Conservation (phyloP, 1,284 basidiomycete genomes). For the Pseudozyma tsukubaensis region DNA sequence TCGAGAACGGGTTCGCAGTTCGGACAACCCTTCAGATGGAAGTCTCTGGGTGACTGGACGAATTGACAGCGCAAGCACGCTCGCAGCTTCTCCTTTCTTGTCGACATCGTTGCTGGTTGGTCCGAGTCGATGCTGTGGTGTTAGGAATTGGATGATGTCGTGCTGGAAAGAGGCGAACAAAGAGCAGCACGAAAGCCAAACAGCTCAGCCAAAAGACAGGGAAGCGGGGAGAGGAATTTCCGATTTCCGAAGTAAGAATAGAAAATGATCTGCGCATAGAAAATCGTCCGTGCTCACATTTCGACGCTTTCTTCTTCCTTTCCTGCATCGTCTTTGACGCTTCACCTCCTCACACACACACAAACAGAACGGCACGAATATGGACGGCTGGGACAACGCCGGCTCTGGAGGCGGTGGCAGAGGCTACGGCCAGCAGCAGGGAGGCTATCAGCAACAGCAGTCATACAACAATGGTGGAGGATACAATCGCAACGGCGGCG, state of each 20-base stretch:
- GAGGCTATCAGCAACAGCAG: constrained; percentile 25
- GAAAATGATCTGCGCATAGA: neutral
- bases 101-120: constrained; percentile 33
- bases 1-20: constrained; percentile 96
- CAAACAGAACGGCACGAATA: neutral
- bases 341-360: neutral
- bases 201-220: neutral
- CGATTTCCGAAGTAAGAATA: constrained; percentile 16
- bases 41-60: constrained; percentile 85
- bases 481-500: neutral
- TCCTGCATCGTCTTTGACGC: neutral
- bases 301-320: neutral
- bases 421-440: neutral
- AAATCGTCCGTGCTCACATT: neutral
- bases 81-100: constrained; percentile 74
- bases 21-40: constrained; percentile 87
- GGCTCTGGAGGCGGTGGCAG: neutral
- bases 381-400: constrained; percentile 38
- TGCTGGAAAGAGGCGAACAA: neutral
- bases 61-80: constrained; percentile 93
- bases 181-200: neutral
- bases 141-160: neutral
- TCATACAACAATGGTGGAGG: constrained; percentile 13
- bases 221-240: neutral
- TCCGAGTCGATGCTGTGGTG: neutral